phyloP scores from a whole-genome alignment of 2,329 filamentous ascomycete species.

The Clonostachys chloroleuca region DNA sequence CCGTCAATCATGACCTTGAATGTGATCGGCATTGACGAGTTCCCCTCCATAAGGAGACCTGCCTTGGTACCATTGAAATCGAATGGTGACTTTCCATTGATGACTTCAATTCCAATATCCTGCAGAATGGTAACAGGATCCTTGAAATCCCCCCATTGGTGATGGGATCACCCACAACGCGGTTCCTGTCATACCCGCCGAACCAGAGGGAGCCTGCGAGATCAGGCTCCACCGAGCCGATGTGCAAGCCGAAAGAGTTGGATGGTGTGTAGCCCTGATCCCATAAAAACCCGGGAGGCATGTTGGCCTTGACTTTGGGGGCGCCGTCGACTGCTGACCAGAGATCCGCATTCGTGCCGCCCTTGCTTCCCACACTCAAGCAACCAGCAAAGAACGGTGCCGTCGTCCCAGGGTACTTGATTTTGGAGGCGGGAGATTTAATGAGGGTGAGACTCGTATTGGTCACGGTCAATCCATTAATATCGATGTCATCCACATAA shows the following conservation, averaged over 20 bases:
- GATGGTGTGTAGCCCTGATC: conserved; percentile 18
- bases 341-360: too few species aligned
- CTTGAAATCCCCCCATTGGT: conserved; percentile 7
- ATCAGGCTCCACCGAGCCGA: conserved; percentile 24
- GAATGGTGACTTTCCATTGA: conserved; percentile 32
- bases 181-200: conserved; percentile 33
- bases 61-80: conserved; percentile 11
- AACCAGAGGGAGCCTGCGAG: conserved; percentile 28
- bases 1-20: conserved; percentile 23
- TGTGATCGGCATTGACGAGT: conserved; percentile 15
- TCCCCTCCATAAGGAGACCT: conserved; percentile 16
- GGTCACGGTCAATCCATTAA: too few species aligned
- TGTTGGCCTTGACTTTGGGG: conserved; percentile 18
- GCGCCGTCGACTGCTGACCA: conserved; percentile 11
- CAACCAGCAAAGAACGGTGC: too few species aligned
- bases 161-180: conserved; percentile 25
- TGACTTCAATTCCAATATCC: conserved; percentile 32
- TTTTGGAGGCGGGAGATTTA: too few species aligned
- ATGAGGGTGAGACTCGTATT: too few species aligned
- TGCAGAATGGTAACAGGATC: conserved; percentile 19
- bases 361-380: too few species aligned
- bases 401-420: too few species aligned
- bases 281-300: conserved; percentile 18
- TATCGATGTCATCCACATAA: too few species aligned
- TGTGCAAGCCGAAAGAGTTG: conserved; percentile 35